Percentiles rank a stretch among this genome's conserved stretches.
Conservation (phyloP, 495 filamentous ascomycete genomes). For the Trypethelium eluteriae region DNA sequence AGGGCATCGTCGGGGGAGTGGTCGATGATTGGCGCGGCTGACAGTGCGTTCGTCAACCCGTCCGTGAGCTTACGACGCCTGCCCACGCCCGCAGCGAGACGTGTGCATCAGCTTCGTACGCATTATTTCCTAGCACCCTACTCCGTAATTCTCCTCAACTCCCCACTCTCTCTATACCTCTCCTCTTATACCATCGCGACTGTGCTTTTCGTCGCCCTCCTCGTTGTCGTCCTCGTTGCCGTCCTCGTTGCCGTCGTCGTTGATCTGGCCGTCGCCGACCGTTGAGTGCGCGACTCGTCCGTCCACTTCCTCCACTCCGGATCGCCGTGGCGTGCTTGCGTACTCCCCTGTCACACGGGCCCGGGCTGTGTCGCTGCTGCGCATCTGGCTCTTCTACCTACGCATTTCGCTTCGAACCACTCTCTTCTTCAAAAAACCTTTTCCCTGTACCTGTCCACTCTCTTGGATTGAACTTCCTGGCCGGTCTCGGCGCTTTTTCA, state of each 20-base stretch:
- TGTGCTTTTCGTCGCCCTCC: background rate
- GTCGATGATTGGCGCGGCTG: background rate
- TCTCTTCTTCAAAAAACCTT: background rate
- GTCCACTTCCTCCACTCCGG: background rate
- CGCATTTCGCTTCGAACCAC: background rate
- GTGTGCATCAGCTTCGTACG: constrained; percentile 11
- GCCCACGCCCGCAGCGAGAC: constrained; percentile 5
- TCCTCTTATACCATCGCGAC: background rate
- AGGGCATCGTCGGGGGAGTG: background rate
- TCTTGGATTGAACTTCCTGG: background rate
- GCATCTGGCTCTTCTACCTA: constrained; percentile 4
- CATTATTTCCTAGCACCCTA: background rate
- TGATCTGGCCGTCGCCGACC: background rate
- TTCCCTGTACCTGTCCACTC: background rate
- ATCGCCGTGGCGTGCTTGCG: constrained; percentile 1
- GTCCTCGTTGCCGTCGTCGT: background rate
- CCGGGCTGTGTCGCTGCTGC: constrained; percentile 12
- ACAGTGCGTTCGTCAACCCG: background rate
- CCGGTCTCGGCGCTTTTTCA: background rate
- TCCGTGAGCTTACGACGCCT: constrained; percentile 7
- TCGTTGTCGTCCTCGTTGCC: background rate
- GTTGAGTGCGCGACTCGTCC: background rate
- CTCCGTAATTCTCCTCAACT: background rate
- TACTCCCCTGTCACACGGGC: constrained; percentile 9
- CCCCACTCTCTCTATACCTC: background rate